Conservation (phyloP, 352 stramenopile species). For the Aphanomyces stellatus region DNA sequence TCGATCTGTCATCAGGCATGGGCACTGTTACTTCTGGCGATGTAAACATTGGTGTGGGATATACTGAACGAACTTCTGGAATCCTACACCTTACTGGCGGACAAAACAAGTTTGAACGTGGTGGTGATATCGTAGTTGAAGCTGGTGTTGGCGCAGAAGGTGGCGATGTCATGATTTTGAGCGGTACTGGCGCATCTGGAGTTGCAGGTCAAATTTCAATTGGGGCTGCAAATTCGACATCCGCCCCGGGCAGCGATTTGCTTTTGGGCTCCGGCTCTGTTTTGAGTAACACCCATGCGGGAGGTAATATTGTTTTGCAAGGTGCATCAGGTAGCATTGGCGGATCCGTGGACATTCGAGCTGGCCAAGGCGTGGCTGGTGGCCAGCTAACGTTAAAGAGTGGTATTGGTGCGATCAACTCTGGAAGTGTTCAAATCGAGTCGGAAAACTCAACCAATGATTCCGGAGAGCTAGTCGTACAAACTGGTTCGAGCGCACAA, state of each 20-base stretch:
- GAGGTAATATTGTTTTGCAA: background rate
- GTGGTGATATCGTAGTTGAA: background rate
- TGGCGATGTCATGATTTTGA: background rate
- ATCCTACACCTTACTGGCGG: background rate
- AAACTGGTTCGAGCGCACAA: background rate
- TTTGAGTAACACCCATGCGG: background rate
- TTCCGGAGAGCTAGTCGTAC: background rate
- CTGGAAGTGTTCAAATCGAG: background rate
- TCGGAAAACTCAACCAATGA: background rate
- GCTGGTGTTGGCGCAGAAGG: background rate
- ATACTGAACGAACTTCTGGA: background rate
- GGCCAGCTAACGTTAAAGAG: background rate
- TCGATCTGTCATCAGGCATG: background rate
- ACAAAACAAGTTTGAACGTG: background rate
- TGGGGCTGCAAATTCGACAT: background rate
- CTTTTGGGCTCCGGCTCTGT: background rate
- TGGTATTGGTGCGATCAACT: background rate
- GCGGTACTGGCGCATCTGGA: background rate
- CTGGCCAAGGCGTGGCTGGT: background rate
- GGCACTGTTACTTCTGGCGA: background rate
- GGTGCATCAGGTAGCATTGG: background rate
- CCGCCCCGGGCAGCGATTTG: background rate
- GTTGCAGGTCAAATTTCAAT: background rate
- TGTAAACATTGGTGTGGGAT: background rate
- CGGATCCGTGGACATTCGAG: background rate